phyloP scores from a whole-genome alignment of 108 stramenopile genomes.

The Skeletonema grethae region DNA sequence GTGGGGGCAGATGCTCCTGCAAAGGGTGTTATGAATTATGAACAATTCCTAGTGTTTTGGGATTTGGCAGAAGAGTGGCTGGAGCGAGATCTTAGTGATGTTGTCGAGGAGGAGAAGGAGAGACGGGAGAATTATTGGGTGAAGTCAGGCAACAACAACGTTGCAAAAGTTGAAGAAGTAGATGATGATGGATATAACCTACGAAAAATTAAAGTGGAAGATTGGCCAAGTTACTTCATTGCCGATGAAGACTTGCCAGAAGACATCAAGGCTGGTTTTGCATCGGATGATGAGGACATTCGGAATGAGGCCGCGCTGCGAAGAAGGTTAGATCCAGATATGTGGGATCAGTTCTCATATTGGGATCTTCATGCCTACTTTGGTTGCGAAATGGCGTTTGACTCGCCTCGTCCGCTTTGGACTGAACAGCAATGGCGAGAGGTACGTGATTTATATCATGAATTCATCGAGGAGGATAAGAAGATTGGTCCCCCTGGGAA shows the following conservation, averaged over 20 bases:
- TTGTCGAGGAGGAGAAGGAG: conserved; percentile 10
- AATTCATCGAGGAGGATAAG: conserved; percentile 23
- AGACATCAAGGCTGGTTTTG: background rate
- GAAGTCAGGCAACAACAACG: background rate
- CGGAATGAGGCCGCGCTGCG: conserved; percentile 1
- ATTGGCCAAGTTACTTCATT: background rate
- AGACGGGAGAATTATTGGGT: background rate
- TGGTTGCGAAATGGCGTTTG: conserved; percentile 25
- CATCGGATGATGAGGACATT: background rate
- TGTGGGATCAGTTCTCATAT: conserved; percentile 25
- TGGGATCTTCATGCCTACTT: conserved; percentile 46
- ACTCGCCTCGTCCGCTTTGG: conserved; percentile 11
- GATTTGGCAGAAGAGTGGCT: background rate
- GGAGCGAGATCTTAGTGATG: background rate
- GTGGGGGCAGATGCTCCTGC: background rate
- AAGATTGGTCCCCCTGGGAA: background rate
- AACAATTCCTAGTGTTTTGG: background rate
- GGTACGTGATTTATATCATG: conserved; percentile 24
- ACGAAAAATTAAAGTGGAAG: background rate
- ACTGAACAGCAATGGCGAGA: conserved; percentile 20
- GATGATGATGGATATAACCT: conserved; percentile 13
- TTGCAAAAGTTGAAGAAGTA: conserved; percentile 2
- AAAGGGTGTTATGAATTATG: background rate
- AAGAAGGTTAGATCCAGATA: conserved; percentile 4
- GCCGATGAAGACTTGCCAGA: conserved; percentile 7